Conservation (phyloP, 2,329 filamentous ascomycete species). For the Coccinonectria pachysandricola region DNA sequence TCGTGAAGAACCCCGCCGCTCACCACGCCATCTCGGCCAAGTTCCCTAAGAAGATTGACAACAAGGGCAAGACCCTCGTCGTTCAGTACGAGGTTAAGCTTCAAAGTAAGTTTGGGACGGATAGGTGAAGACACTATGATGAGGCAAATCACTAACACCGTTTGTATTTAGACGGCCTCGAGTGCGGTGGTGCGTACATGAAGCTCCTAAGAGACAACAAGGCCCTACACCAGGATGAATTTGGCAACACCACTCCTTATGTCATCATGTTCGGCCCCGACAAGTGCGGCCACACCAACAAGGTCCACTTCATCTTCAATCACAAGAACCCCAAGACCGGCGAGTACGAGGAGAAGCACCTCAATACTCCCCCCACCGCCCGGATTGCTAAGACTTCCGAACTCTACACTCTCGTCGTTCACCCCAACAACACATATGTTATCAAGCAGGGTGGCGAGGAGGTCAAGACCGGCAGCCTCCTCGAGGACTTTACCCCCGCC, state of each 20-base stretch:
- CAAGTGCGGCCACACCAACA: slow-evolving; percentile 98
- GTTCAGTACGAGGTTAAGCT: slow-evolving; percentile 99
- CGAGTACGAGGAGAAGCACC: slow-evolving; percentile 99
- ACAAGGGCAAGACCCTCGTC: slow-evolving; percentile 93
- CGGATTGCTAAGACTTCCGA: slow-evolving; percentile 85
- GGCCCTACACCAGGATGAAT: slow-evolving; percentile 93
- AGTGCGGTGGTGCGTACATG: slow-evolving; percentile 97
- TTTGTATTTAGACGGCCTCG: slow-evolving; percentile 62
- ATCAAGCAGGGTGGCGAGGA: slow-evolving; percentile 86
- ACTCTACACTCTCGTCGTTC: slow-evolving; percentile 93
- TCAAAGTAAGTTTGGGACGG: slow-evolving; percentile 81
- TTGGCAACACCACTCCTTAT: slow-evolving; percentile 93
- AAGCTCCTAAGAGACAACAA: slow-evolving; percentile 98
- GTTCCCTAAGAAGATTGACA: slow-evolving; percentile 91
- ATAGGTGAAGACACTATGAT: neutral
- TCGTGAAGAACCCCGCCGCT: slow-evolving; percentile 94
- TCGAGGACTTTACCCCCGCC: slow-evolving; percentile 87
- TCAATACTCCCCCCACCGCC: slow-evolving; percentile 71
- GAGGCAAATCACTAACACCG: slow-evolving; percentile 21
- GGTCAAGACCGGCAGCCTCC: slow-evolving; percentile 79
- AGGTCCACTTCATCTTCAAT: slow-evolving; percentile 97
- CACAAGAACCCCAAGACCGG: slow-evolving; percentile 99
- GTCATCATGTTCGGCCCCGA: slow-evolving; percentile 99
- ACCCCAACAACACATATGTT: slow-evolving; percentile 90
- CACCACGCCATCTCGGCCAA: slow-evolving; percentile 99